A percentile compares a stretch with the other conserved stretches of the same genome.
phyloP scores from a whole-genome alignment of 768 basidiomycete genomes.

The Calvatia gigantea region DNA sequence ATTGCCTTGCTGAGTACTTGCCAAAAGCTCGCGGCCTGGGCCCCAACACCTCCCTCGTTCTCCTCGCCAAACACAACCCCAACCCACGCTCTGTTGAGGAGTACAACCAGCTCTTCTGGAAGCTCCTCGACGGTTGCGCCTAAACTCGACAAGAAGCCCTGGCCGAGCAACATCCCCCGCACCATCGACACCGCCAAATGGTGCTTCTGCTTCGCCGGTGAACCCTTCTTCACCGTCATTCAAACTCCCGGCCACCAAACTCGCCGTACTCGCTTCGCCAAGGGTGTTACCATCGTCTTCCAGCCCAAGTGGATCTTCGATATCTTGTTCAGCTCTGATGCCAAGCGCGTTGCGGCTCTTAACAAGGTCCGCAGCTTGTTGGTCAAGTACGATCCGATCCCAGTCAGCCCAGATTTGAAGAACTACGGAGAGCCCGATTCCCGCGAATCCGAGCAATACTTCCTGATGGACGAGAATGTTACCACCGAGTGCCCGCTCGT shows the following conservation, averaged over 20 bases:
- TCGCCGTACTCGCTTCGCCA: conserved; percentile 18
- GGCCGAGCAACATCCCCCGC: conserved; percentile 16
- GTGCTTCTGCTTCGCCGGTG: conserved; percentile 22
- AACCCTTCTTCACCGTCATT: conserved; percentile 20
- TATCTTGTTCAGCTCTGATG: conserved; percentile 19
- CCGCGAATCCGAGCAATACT: conserved; percentile 19
- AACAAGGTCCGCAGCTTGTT: conserved; percentile 18
- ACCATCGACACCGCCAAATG: conserved; percentile 17
- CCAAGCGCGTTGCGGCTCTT: conserved; percentile 17
- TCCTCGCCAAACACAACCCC: conserved; percentile 18
- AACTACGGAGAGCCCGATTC: conserved; percentile 20
- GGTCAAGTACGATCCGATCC: conserved; percentile 19
- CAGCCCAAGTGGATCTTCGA: conserved; percentile 24
- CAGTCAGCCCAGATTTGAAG: conserved; percentile 20
- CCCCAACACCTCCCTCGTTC: conserved; percentile 20
- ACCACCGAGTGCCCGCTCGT: conserved; percentile 15
- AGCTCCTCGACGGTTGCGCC: conserved; percentile 18
- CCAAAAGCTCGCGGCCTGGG: conserved; percentile 18
- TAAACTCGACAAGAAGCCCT: conserved; percentile 17
- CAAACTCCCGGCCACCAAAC: conserved; percentile 19
- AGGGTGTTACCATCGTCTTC: conserved; percentile 20
- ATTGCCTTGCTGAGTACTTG: conserved; percentile 16
- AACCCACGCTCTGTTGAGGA: conserved; percentile 18
- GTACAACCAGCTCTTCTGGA: conserved; percentile 19
- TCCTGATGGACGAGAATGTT: conserved; percentile 18